Base-by-base conservation (phyloP, 2,329 filamentous ascomycete species). In the Penicillium aurantiogriseum region DNA sequence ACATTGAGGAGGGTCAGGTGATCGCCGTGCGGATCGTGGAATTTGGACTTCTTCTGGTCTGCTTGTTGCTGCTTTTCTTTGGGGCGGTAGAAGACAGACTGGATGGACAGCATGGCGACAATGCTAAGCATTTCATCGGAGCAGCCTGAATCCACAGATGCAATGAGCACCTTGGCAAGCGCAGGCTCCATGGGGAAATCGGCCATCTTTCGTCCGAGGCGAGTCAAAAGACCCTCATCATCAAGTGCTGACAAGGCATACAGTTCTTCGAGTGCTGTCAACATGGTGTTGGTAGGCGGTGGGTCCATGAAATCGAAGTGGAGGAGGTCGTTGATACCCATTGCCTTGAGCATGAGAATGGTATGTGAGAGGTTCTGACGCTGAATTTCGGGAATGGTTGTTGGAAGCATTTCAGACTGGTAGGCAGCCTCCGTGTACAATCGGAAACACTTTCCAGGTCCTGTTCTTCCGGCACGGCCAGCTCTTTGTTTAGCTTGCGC, bases 281-380 rank as follows among this genome's bases (percentile, higher is more conserved):
- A 83, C 91, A 97, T 97, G 13, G 94, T 97, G 69, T 97, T 97
- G 31, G 94, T 94, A 0, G 94, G 94, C 0, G 94, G 94, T 0
- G 94, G 92, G 69, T 99, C 94, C 93, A 99, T 97, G 69, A 99
- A 99, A 76, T 97, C 93, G 69, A 99, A 99, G 71, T 96, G 92
- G 13, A 99, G 82, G 1, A 99, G 81, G 71, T 99, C 94, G 70
- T 99, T 97, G 75, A 99, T 97, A 3, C 95, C 94, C 92, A 99
- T 97, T 0, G 94, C 94, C 73, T 99, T 99, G 50, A 99, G 84
- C 90, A 97, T 96, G 46, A 99, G 83, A 73, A 99, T 97, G 0
- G 93, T 97, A 65, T 90, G 88, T 0, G 91, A 90, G 52, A 99
- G 72, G 68, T 99, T 99, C 73, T 97, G 91, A 1, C 94, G 84